Conservation (phyloP, 2,329 filamentous ascomycete genomes). For the Raffaelea arxii region DNA sequence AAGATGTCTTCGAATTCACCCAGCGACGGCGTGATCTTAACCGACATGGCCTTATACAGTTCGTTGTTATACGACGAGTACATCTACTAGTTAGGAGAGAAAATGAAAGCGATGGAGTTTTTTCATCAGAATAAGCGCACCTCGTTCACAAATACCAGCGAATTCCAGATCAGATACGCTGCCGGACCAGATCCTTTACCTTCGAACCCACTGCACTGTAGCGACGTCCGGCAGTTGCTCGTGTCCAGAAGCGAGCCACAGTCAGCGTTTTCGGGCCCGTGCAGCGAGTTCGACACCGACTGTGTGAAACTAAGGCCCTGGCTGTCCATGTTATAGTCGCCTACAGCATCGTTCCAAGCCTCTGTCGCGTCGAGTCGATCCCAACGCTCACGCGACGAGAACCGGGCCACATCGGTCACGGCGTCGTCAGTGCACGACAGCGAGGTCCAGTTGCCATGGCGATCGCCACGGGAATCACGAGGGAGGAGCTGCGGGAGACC, state of each 20-base stretch:
- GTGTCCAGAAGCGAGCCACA: background rate
- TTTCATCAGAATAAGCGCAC: background rate
- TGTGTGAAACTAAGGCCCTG: constrained; percentile 7
- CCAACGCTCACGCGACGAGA: background rate
- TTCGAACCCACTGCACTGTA: background rate
- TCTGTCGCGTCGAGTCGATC: background rate
- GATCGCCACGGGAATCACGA: background rate
- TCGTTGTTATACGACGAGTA: background rate
- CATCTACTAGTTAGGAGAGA: too few relatives aligned
- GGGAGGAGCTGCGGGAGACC: too few relatives aligned
- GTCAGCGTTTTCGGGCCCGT: background rate
- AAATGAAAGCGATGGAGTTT: too few relatives aligned
- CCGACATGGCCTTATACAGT: background rate
- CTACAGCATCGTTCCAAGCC: background rate
- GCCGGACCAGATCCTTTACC: constrained; percentile 11
- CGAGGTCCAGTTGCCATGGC: background rate
- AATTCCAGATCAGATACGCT: constrained; percentile 13
- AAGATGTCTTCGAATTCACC: background rate
- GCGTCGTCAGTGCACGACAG: background rate
- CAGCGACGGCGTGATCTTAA: background rate
- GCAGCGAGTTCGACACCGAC: constrained; percentile 8
- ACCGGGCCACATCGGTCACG: background rate
- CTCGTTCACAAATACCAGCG: constrained; percentile 7
- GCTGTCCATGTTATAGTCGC: background rate
- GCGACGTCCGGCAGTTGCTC: constrained; percentile 7